Evolutionary conservation across 1,139 yeast genomes (phyloP).

Genomic region (Pichia sp.): DNA sequence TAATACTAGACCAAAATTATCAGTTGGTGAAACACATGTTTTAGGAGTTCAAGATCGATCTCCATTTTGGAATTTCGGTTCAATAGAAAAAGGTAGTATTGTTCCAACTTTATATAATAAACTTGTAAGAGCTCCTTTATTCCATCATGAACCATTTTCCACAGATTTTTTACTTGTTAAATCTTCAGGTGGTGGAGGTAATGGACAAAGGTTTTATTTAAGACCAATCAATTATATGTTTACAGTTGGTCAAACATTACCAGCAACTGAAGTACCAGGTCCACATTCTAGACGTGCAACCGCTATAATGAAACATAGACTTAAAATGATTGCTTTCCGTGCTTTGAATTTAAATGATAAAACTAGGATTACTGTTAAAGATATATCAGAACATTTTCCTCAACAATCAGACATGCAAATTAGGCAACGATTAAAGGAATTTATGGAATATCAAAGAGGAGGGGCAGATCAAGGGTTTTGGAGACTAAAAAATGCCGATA

Average conservation of each 20-base stretch:
- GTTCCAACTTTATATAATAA: slow-evolving; percentile 93
- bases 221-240: slow-evolving; percentile 67
- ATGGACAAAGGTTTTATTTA: slow-evolving; percentile 51
- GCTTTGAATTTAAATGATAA: slow-evolving; percentile 73
- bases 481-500: slow-evolving; percentile 76
- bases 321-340: slow-evolving; percentile 90
- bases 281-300: slow-evolving; percentile 97
- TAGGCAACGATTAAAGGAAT: slow-evolving; percentile 90
- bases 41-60: slow-evolving; percentile 92
- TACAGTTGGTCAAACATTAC: slow-evolving; percentile 88
- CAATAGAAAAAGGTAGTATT: slow-evolving; percentile 88
- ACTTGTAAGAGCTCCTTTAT: slow-evolving; percentile 88
- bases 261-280: slow-evolving; percentile 93
- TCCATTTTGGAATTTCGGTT: slow-evolving; percentile 98
- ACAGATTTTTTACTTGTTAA: slow-evolving; percentile 82
- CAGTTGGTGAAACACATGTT: slow-evolving; percentile 93
- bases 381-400: slow-evolving; percentile 88
- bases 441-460: slow-evolving; percentile 94
- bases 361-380: slow-evolving; percentile 76
- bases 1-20: slow-evolving; percentile 76
- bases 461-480: slow-evolving; percentile 96
- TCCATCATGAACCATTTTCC: slow-evolving; percentile 68
- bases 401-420: slow-evolving; percentile 98
- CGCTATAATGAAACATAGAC: slow-evolving; percentile 81
- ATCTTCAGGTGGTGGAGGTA: slow-evolving; percentile 76